Evolutionary conservation across 2,329 filamentous ascomycete species (phyloP).

Genomic region (Neopestalotiopsis sp.): DNA sequence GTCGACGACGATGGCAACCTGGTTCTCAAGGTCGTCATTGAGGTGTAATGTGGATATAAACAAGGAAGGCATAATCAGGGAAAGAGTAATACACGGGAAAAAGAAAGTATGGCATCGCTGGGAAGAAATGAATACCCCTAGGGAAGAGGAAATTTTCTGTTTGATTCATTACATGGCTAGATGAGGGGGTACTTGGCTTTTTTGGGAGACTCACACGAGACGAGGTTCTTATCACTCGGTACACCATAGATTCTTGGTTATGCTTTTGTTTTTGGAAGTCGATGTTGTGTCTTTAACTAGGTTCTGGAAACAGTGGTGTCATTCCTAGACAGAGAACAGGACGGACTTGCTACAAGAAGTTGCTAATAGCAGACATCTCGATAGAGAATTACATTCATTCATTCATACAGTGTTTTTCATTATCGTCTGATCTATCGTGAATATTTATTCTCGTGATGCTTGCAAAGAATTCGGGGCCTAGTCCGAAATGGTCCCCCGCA

Average conservation of each 20-base stretch:
- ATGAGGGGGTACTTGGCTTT: background rate
- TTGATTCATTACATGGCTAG: no score
- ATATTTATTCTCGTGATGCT: background rate
- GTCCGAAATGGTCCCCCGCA: background rate
- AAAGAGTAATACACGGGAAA: no score
- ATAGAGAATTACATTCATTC: slow-evolving; percentile 7
- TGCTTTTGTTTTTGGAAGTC: background rate
- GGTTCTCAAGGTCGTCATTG: slow-evolving; percentile 74
- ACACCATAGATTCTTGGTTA: background rate
- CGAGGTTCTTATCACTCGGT: background rate
- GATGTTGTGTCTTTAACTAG: background rate
- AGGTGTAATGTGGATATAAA: slow-evolving; percentile 44
- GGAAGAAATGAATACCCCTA: background rate
- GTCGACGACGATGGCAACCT: slow-evolving; percentile 70
- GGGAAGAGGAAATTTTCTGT: background rate
- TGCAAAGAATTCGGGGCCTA: background rate
- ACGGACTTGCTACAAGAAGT: background rate
- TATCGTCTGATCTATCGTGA: slow-evolving; percentile 16
- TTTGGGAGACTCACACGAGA: background rate
- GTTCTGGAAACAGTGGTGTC: background rate
- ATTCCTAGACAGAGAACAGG: background rate
- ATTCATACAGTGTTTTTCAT: slow-evolving; percentile 8
- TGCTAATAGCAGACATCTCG: background rate
- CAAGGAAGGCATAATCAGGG: background rate
- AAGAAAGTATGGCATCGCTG: no score